These are phyloP conservation scores for Strigomonas oncopelti DNA, from an alignment of 208 protist species.

Conservation along the genomic window DNA sequence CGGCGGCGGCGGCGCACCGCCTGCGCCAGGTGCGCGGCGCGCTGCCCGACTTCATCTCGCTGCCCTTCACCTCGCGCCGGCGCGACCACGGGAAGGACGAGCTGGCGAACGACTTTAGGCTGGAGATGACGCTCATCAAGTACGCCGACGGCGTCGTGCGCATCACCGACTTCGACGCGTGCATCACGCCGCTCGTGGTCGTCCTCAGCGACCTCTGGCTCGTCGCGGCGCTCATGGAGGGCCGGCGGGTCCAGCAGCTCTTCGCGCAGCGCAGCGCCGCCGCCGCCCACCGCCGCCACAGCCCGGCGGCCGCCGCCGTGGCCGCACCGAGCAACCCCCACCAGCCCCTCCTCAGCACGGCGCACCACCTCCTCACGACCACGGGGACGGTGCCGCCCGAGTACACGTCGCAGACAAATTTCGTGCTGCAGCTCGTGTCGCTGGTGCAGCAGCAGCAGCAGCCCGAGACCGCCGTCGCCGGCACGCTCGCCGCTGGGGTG, in stretches of 20 bases:
- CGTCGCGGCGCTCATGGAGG: constrained; percentile 41
- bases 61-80: neutral
- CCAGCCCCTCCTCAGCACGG: neutral
- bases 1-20: neutral
- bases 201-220: constrained; percentile 44
- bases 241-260: constrained; percentile 32
- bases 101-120: constrained; percentile 23
- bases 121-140: constrained; percentile 36
- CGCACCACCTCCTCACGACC: neutral
- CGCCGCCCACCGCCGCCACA: neutral
- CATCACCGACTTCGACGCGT: constrained; percentile 47
- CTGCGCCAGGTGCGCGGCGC: neutral
- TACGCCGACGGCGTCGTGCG: constrained; percentile 60
- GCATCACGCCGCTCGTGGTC: constrained; percentile 52
- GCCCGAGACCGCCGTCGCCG: constrained; percentile 1
- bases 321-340: neutral
- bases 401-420: constrained; percentile 15
- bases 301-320: neutral
- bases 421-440: constrained; percentile 12
- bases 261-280: constrained; percentile 18
- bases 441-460: constrained; percentile 4
- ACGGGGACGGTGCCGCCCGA: neutral
- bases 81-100: constrained; percentile 1
- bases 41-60: neutral
- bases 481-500: constrained; percentile 7